Evolutionary conservation across 2,329 filamentous ascomycete species (phyloP), one percentile per base, ranked within the genome.

Genomic region (Colletotrichum lentis): DNA sequence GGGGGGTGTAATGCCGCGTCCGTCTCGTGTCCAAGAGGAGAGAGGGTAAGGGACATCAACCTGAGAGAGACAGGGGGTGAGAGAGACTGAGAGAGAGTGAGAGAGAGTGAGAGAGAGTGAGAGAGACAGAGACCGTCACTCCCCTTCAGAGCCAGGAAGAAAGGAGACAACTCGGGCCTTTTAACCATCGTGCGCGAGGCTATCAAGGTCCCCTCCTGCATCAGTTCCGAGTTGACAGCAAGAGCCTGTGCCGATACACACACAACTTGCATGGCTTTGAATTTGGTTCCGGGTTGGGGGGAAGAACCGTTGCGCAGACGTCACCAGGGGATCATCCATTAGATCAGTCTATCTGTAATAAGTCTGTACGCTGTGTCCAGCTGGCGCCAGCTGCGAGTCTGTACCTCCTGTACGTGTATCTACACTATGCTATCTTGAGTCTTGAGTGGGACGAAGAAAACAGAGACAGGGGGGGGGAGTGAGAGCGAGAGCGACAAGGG

Each of bases 131-230:
- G n/a, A n/a, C n/a, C n/a, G n/a, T n/a, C 1, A 27, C 27, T 27
- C 27, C 3, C 27, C 3, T 27, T 27, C 27, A 27, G 6, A n/a
- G n/a, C 27, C 27, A n/a, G 20, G 6, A 7, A 39, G 24, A 39
- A 14, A 24, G 5, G 8, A 53, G 16, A 53, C 27, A n/a, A 35
- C 14, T 0, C 7, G 18, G 14, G 20, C 20, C 20, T 14, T 7
- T 57, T 41, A 18, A 27, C 50, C 31, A 3, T 20, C 43, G 16
- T 27, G 20, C 11, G 5, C 8, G n/a, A 22, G 52, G 14, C 31
- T 52, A 63, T 63, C 61, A 50, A 39, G 53, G 61, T 63, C 50
- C 43, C 22, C 43, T 58, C 31, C 37, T 35, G 56, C 43, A 47
- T 16, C 43, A 16, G 14, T 35, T 16, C 6, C 14, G 22, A 37